Conservation (phyloP, 2,329 filamentous ascomycete genomes). For the Xylariaceae sp. region DNA sequence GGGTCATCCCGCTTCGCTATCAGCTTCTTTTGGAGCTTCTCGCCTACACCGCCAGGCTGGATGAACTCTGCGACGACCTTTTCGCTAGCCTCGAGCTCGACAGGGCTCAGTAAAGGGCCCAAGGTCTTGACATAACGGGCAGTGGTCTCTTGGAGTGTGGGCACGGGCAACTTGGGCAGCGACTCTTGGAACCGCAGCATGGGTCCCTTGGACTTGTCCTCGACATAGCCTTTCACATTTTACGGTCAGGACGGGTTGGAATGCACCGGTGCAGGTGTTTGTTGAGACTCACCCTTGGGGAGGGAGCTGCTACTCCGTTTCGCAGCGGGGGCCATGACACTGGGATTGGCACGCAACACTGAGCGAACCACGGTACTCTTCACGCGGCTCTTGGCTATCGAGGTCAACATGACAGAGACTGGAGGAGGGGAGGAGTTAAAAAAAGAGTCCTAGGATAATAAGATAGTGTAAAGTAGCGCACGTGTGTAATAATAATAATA, state of each 20-base stretch:
- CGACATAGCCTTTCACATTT: slow-evolving; percentile 62
- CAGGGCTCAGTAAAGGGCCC: slow-evolving; percentile 65
- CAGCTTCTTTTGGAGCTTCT: slow-evolving; percentile 83
- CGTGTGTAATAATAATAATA: slow-evolving; percentile 11
- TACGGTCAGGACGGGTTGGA: slow-evolving; percentile 7
- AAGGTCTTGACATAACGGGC: slow-evolving; percentile 77
- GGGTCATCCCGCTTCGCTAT: slow-evolving; percentile 74
- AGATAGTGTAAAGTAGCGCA: too few relatives aligned
- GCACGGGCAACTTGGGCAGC: slow-evolving; percentile 74
- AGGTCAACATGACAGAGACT: slow-evolving; percentile 31
- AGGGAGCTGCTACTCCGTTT: slow-evolving; percentile 57
- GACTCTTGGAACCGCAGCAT: slow-evolving; percentile 86
- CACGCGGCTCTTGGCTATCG: slow-evolving; percentile 32
- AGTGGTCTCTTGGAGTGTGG: slow-evolving; percentile 77
- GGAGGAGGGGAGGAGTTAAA: slow-evolving; percentile 8
- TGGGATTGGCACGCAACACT: slow-evolving; percentile 29
- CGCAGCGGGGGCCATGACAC: slow-evolving; percentile 51
- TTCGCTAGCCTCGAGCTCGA: slow-evolving; percentile 69
- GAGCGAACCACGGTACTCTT: slow-evolving; percentile 31
- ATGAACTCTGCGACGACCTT: slow-evolving; percentile 86
- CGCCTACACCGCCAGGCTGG: slow-evolving; percentile 77
- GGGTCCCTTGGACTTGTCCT: slow-evolving; percentile 72
- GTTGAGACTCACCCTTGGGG: slow-evolving; percentile 41
- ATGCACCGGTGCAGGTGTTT: slow-evolving; percentile 6
- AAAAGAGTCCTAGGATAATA: too few relatives aligned